Evolutionary conservation across 2,329 filamentous ascomycete genomes (phyloP).

Genomic region (Fusarium illudens): DNA sequence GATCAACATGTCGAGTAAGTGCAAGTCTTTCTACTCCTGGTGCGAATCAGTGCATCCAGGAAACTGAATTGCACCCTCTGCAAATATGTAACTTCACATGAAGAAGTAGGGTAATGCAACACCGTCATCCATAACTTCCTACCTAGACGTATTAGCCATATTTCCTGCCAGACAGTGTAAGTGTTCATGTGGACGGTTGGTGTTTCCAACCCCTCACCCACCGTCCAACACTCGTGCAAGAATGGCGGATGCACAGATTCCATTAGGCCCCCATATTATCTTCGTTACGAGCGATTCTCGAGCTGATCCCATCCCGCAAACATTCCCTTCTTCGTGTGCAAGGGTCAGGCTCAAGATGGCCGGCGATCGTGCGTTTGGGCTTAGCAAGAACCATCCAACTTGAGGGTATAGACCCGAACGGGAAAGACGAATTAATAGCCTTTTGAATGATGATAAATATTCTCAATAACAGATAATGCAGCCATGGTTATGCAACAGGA

Average conservation of each 20-base stretch:
- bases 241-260: too few relatives aligned
- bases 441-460: constrained; percentile 11
- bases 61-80: too few relatives aligned
- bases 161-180: neutral
- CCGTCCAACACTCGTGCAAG: too few relatives aligned
- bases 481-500: too few relatives aligned
- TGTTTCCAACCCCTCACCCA: neutral
- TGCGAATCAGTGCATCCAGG: neutral
- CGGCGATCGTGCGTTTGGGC: neutral
- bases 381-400: neutral
- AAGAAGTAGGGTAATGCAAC: neutral
- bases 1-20: neutral
- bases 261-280: too few relatives aligned
- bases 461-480: too few relatives aligned
- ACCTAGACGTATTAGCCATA: neutral
- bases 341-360: neutral
- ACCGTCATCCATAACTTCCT: neutral
- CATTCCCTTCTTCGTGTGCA: neutral
- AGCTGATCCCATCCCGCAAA: neutral
- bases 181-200: neutral
- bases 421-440: neutral
- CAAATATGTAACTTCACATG: neutral
- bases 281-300: neutral
- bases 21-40: neutral
- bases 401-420: neutral